Percentiles rank a stretch among this genome's conserved stretches.
Conservation (phyloP, 495 filamentous ascomycete genomes). For the Viridothelium virens region DNA sequence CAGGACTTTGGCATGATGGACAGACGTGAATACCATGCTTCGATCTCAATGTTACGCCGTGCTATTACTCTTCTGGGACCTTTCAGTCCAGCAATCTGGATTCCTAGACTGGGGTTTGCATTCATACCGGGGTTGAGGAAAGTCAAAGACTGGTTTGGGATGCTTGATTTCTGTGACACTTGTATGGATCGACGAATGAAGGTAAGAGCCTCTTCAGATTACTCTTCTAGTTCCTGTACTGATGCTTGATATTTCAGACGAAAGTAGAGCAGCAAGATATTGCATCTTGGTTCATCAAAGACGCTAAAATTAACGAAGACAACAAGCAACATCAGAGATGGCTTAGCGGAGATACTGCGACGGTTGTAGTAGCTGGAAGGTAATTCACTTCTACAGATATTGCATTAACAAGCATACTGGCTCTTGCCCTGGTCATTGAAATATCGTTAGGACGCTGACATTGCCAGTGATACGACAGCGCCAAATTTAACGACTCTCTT, state of each 20-base stretch:
- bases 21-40: constrained; percentile 5
- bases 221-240: neutral
- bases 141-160: constrained; percentile 30
- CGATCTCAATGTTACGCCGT: neutral
- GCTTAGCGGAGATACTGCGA: neutral
- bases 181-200: constrained; percentile 34
- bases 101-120: constrained; percentile 27
- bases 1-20: constrained; percentile 38
- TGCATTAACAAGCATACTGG: neutral
- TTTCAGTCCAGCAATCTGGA: constrained; percentile 37
- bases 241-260: neutral
- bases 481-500: constrained; percentile 23
- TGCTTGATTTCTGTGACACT: constrained; percentile 32
- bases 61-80: constrained; percentile 25
- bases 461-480: constrained; percentile 35
- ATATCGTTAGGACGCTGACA: constrained; percentile 40
- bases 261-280: neutral
- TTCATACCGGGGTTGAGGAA: constrained; percentile 31
- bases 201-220: neutral
- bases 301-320: constrained; percentile 9
- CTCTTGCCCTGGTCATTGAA: neutral
- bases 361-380: neutral
- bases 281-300: neutral
- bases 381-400: neutral
- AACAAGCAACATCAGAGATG: constrained; percentile 14